phyloP scores from a whole-genome alignment of 306 rosid species.

The Gastrolobium villosum region DNA sequence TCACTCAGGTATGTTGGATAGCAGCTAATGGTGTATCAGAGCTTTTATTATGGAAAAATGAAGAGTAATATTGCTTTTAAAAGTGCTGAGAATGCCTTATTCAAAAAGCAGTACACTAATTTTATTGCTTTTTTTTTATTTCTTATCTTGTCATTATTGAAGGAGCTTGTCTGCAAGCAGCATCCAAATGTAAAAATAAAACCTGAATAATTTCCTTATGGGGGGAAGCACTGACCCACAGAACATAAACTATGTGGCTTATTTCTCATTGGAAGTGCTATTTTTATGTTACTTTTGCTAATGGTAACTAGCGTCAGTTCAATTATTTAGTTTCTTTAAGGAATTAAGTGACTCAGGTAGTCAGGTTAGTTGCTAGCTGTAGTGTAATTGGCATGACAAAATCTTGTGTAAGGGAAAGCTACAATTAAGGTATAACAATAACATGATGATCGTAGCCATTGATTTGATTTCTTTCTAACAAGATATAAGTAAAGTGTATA shows the following conservation, averaged over 20 bases:
- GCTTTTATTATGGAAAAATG: conserved; percentile 55
- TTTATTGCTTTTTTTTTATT: conserved; percentile 33
- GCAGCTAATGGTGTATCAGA: conserved; percentile 49
- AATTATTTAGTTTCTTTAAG: conserved; percentile 39
- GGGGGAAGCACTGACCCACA: conserved; percentile 59
- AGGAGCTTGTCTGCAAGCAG: conserved; percentile 58
- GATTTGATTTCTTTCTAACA: conserved; percentile 29
- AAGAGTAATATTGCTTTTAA: conserved; percentile 60
- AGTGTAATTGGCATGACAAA: conserved; percentile 35
- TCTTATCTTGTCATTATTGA: conserved; percentile 47
- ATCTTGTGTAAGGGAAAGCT: background rate
- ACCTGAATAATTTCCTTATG: conserved; percentile 45
- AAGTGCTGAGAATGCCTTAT: conserved; percentile 49
- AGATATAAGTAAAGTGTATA: background rate
- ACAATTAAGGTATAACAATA: conserved; percentile 28
- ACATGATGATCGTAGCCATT: conserved; percentile 11
- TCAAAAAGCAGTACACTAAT: conserved; percentile 43
- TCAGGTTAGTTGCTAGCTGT: conserved; percentile 40
- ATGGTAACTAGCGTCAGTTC: conserved; percentile 48
- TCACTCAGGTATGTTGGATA: conserved; percentile 31
- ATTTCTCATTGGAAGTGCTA: conserved; percentile 48
- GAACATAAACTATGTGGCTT: conserved; percentile 48
- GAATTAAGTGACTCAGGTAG: conserved; percentile 40
- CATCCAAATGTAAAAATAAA: conserved; percentile 57
- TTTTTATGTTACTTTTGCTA: conserved; percentile 39